Conservation (phyloP, 495 filamentous ascomycete genomes). For the Immersiella caudata region DNA sequence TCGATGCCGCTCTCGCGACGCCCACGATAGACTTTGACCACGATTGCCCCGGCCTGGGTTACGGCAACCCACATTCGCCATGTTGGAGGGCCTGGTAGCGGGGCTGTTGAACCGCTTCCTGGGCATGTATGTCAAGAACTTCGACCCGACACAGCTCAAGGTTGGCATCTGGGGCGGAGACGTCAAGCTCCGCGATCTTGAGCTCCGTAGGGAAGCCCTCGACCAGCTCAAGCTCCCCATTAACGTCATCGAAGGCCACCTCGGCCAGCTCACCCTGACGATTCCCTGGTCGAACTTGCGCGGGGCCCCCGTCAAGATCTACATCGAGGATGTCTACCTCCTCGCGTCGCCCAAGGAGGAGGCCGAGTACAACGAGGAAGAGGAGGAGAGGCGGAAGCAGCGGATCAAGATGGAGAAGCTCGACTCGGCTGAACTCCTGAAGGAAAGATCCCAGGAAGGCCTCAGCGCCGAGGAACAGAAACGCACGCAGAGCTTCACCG, state of each 20-base stretch:
- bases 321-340: constrained; percentile 95
- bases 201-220: constrained; percentile 89
- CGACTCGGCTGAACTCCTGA: constrained; percentile 90
- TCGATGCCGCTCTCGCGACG: not conserved
- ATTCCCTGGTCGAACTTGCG: constrained; percentile 97
- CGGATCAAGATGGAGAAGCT: constrained; percentile 95
- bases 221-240: constrained; percentile 94
- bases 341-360: constrained; percentile 94
- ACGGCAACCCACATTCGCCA: constrained; percentile 52
- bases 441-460: constrained; percentile 87
- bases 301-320: constrained; percentile 89
- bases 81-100: constrained; percentile 72
- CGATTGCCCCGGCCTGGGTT: constrained; percentile 52
- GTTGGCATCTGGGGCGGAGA: constrained; percentile 98
- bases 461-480: constrained; percentile 93
- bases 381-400: constrained; percentile 81
- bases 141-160: constrained; percentile 93
- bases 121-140: constrained; percentile 99
- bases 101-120: constrained; percentile 97
- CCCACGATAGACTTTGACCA: constrained; percentile 31
- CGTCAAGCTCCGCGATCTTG: constrained; percentile 87
- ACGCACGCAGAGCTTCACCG: constrained; percentile 93
- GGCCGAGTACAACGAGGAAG: constrained; percentile 86
- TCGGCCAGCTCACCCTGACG: constrained; percentile 83
- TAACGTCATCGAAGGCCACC: constrained; percentile 93